A percentile compares a stretch with the other conserved stretches of the same genome.
These are phyloP conservation scores for Lagenidium sp. DNA, from an alignment of 352 stramenopile genomes.

Conservation along the genomic window DNA sequence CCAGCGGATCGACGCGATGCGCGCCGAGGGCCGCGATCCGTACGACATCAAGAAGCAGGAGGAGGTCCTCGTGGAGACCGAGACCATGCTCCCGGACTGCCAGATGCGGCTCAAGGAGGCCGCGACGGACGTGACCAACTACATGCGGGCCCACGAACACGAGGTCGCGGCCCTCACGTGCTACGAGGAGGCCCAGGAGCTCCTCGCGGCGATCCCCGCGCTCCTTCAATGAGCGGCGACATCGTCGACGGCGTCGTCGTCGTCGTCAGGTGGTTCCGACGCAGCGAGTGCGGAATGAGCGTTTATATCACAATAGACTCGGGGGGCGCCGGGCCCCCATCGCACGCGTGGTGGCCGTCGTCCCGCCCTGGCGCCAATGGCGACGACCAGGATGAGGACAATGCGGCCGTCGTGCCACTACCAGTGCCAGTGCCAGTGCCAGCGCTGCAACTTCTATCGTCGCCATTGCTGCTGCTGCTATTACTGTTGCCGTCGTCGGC, in stretches of 20 bases:
- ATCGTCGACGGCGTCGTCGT: conserved; percentile 1
- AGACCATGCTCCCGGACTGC: conserved; percentile 77
- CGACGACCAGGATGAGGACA: too few relatives aligned
- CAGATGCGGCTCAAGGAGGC: conserved; percentile 56
- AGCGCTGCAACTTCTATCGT: too few relatives aligned
- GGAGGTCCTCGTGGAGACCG: conserved; percentile 71
- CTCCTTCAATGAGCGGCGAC: conserved; percentile 20
- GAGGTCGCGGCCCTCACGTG: conserved; percentile 28
- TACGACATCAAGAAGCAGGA: conserved; percentile 77
- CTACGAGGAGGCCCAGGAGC: conserved; percentile 28
- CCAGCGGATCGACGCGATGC: conserved; percentile 59
- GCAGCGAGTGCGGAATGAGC: too few relatives aligned
- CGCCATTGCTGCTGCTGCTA: not conserved
- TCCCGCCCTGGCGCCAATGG: too few relatives aligned
- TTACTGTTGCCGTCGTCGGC: not conserved
- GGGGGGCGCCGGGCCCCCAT: too few relatives aligned
- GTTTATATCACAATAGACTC: too few relatives aligned
- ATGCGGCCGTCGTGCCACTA: too few relatives aligned
- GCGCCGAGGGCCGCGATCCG: conserved; percentile 41
- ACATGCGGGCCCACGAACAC: conserved; percentile 27
- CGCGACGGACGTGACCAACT: conserved; percentile 36
- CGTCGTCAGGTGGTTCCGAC: too few relatives aligned
- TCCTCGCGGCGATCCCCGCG: conserved; percentile 28
- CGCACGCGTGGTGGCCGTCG: too few relatives aligned
- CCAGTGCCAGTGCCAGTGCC: too few relatives aligned